Percentiles rank a stretch among this genome's conserved stretches.
Evolutionary conservation across 2,329 filamentous ascomycete species (phyloP).

Genomic region (Aureobasidium subglaciale): DNA sequence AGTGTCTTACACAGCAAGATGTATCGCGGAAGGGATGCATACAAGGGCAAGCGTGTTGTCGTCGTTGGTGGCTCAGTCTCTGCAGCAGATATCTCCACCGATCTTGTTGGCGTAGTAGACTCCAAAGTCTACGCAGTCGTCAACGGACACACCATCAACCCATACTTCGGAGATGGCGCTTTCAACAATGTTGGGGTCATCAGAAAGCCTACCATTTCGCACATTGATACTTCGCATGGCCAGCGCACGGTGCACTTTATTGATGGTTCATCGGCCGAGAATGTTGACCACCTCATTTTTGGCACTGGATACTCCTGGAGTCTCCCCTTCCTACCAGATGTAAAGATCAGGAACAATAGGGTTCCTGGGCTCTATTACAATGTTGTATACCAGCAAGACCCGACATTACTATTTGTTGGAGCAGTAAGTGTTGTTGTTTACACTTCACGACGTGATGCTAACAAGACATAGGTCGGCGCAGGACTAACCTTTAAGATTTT

Average conservation of each 20-base stretch:
- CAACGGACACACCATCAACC: constrained; percentile 43
- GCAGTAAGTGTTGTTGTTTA: constrained; percentile 37
- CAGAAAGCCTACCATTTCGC: constrained; percentile 42
- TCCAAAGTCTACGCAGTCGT: constrained; percentile 48
- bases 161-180: constrained; percentile 53
- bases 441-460: background rate
- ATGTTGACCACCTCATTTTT: constrained; percentile 58
- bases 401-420: constrained; percentile 51
- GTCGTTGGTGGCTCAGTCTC: constrained; percentile 60
- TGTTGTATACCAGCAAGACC: constrained; percentile 49
- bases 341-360: constrained; percentile 48
- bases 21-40: constrained; percentile 43
- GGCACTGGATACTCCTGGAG: constrained; percentile 62
- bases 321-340: constrained; percentile 51
- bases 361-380: constrained; percentile 53
- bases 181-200: constrained; percentile 53
- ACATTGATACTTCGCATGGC: constrained; percentile 29
- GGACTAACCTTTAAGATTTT: constrained; percentile 62
- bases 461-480: constrained; percentile 30
- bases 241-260: constrained; percentile 48
- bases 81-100: constrained; percentile 54
- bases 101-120: constrained; percentile 41
- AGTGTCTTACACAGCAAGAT: constrained; percentile 51
- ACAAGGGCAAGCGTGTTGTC: constrained; percentile 46
- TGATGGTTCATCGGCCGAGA: constrained; percentile 45